These are phyloP conservation scores for Lotmaria passim DNA, from an alignment of 208 protist genomes.

Conservation along the genomic window DNA sequence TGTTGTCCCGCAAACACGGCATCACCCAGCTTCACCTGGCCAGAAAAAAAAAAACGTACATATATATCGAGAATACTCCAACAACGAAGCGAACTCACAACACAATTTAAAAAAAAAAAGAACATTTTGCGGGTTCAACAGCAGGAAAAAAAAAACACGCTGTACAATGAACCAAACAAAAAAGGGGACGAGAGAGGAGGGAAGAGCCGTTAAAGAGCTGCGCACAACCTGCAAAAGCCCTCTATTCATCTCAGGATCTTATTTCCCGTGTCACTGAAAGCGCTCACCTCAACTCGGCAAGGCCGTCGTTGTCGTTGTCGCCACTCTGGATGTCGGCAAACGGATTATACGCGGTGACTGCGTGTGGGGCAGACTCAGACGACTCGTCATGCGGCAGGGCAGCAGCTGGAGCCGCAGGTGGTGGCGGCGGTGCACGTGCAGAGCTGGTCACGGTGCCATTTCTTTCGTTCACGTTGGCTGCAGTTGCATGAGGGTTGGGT, in stretches of 20 bases:
- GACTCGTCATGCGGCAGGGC: background rate
- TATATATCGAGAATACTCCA: background rate
- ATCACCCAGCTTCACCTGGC: too few species aligned
- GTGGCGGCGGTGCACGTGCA: background rate
- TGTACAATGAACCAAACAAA: too few species aligned
- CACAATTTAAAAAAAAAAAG: background rate
- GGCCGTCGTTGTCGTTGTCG: constrained; percentile 19
- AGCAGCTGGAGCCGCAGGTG: background rate
- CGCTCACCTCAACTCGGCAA: constrained; percentile 21
- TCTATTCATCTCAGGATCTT: too few species aligned
- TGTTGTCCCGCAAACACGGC: background rate
- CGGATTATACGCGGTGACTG: constrained; percentile 17
- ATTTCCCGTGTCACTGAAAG: background rate
- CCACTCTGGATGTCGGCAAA: constrained; percentile 18
- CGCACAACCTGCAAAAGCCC: too few species aligned
- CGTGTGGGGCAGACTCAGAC: background rate
- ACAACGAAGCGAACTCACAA: background rate
- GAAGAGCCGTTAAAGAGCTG: too few species aligned
- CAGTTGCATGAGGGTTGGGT: background rate
- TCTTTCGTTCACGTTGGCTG: background rate
- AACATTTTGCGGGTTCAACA: too few species aligned
- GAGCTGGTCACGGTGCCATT: background rate
- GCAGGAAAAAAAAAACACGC: too few species aligned
- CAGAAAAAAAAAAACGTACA: too few species aligned
- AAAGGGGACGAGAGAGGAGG: too few species aligned